A percentile compares a stretch with the other conserved stretches of the same genome.
phyloP scores from a whole-genome alignment of 805 yeast species.

The Pachysolen tannophilus region DNA sequence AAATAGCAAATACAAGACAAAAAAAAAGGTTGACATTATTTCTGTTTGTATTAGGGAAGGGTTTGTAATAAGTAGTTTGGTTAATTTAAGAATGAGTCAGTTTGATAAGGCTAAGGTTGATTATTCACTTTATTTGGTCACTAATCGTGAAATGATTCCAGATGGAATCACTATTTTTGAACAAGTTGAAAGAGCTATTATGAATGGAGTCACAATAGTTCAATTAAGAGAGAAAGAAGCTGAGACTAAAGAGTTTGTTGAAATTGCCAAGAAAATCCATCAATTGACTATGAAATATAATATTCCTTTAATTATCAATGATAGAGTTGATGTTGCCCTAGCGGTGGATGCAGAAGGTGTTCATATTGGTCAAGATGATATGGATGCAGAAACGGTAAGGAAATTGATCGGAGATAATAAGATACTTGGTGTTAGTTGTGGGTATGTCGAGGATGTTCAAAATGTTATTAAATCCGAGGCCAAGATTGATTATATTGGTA shows the following conservation, averaged over 20 bases:
- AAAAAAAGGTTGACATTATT: too few species aligned
- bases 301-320: constrained; percentile 80
- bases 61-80: too few species aligned
- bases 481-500: constrained; percentile 71
- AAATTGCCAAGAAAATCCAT: constrained; percentile 53
- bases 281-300: constrained; percentile 47
- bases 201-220: constrained; percentile 70
- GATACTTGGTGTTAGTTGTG: constrained; percentile 74
- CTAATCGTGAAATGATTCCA: constrained; percentile 73
- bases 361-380: constrained; percentile 90
- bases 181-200: constrained; percentile 57
- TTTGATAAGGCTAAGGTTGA: constrained; percentile 23
- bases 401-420: constrained; percentile 62
- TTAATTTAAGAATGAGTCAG: neutral
- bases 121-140: constrained; percentile 67
- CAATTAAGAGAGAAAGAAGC: constrained; percentile 77
- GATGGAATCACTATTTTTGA: constrained; percentile 41
- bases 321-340: constrained; percentile 80
- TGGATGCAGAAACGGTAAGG: constrained; percentile 55
- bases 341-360: constrained; percentile 89
- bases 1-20: too few species aligned
- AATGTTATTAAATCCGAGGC: constrained; percentile 39
- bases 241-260: constrained; percentile 61
- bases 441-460: constrained; percentile 46
- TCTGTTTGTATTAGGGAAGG: too few species aligned